phyloP scores from a whole-genome alignment of 129 eudicot genomes.

The Logfia minima region DNA sequence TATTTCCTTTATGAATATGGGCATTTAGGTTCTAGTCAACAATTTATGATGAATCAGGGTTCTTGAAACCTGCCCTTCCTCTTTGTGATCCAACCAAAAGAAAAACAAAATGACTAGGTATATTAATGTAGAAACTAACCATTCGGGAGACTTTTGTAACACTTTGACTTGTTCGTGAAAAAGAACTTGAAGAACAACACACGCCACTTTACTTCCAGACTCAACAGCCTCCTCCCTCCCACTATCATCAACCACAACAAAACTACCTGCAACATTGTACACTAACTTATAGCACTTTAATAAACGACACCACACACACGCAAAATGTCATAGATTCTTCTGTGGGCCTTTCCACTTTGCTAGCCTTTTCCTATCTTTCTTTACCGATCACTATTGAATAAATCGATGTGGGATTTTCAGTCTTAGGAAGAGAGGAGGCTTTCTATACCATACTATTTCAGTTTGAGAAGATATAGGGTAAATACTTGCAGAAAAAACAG shows the following conservation, averaged over 20 bases:
- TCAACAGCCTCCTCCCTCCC: conserved; percentile 85
- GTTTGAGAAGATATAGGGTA: not conserved
- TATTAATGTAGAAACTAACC: conserved; percentile 43
- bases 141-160: conserved; percentile 68
- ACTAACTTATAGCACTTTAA: not conserved
- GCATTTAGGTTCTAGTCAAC: not conserved
- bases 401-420: too few relatives aligned
- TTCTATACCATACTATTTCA: not conserved
- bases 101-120: not conserved
- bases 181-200: conserved; percentile 82
- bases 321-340: too few relatives aligned
- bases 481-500: too few relatives aligned
- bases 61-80: conserved; percentile 4
- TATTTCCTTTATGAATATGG: not conserved
- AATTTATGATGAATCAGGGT: not conserved
- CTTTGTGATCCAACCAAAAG: not conserved
- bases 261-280: conserved; percentile 55
- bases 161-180: conserved; percentile 66
- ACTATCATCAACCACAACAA: conserved; percentile 89
- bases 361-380: too few relatives aligned
- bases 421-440: too few relatives aligned
- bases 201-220: conserved; percentile 79
- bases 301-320: not conserved
- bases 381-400: too few relatives aligned
- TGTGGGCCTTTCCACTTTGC: too few relatives aligned